These are phyloP conservation scores for Batkoa obscura DNA, from an alignment of 371 early-diverging fungal genomes.

Conservation along the genomic window DNA sequence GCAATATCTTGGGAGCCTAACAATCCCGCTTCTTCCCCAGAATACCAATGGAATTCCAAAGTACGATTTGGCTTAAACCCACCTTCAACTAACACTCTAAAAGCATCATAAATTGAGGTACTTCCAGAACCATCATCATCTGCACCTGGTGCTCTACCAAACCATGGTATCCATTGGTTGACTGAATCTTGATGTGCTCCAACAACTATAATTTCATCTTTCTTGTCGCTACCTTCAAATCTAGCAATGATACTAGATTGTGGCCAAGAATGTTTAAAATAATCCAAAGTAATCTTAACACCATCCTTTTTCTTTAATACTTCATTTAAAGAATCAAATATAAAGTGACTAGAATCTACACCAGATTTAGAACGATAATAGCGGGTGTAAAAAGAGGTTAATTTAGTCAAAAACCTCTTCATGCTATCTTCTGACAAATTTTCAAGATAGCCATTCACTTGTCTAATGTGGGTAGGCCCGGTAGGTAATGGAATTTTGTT, in stretches of 20 bases:
- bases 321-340: slow-evolving; percentile 31
- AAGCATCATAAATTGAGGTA: slow-evolving; percentile 68
- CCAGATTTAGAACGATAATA: slow-evolving; percentile 70
- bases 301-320: slow-evolving; percentile 19
- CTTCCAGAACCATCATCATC: slow-evolving; percentile 86
- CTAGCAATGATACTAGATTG: slow-evolving; percentile 44
- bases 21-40: slow-evolving; percentile 77
- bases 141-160: slow-evolving; percentile 61
- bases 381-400: slow-evolving; percentile 68
- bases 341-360: slow-evolving; percentile 52
- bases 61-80: slow-evolving; percentile 58
- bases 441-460: neutral
- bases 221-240: slow-evolving; percentile 34
- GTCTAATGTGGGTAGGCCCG: neutral
- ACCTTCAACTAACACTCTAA: slow-evolving; percentile 38
- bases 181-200: slow-evolving; percentile 85
- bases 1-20: slow-evolving; percentile 79
- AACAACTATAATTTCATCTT: slow-evolving; percentile 53
- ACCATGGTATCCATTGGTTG: slow-evolving; percentile 64
- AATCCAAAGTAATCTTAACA: slow-evolving; percentile 37
- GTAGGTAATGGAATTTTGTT: neutral
- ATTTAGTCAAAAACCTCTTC: slow-evolving; percentile 35
- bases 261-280: slow-evolving; percentile 51
- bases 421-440: slow-evolving; percentile 14
- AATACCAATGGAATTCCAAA: slow-evolving; percentile 93